Evolutionary conservation across 1,284 basidiomycete species (phyloP).

Genomic region (Ceratobasidium sp.): DNA sequence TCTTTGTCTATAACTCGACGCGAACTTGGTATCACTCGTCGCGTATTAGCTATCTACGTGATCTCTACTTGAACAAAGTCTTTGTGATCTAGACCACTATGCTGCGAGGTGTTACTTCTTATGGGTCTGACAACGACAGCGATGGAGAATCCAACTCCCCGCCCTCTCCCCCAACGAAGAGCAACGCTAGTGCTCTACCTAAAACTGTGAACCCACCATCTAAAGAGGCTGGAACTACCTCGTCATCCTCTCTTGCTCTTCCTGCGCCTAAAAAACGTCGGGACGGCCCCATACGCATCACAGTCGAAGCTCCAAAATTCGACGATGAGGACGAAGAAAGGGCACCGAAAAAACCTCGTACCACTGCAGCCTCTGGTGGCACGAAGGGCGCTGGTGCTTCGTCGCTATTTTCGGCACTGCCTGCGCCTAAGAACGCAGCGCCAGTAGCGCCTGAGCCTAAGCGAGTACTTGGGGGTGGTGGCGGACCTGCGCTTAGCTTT

Average conservation of each 20-base stretch:
- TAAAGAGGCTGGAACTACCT: slow-evolving; percentile 50
- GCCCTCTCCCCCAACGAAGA: slow-evolving; percentile 56
- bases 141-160: slow-evolving; percentile 64
- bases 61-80: background rate
- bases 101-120: slow-evolving; percentile 76
- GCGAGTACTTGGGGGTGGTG: slow-evolving; percentile 74
- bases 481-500: slow-evolving; percentile 72
- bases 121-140: slow-evolving; percentile 76
- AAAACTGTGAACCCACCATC: slow-evolving; percentile 51
- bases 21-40: background rate
- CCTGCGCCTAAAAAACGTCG: slow-evolving; percentile 57
- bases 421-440: slow-evolving; percentile 74
- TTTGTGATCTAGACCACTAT: slow-evolving; percentile 57
- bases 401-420: slow-evolving; percentile 77
- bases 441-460: slow-evolving; percentile 60
- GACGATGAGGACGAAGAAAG: slow-evolving; percentile 65
- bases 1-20: background rate
- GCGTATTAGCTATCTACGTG: background rate
- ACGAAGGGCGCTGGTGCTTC: slow-evolving; percentile 69
- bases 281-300: slow-evolving; percentile 73
- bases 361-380: slow-evolving; percentile 56
- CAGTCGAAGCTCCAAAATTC: slow-evolving; percentile 74
- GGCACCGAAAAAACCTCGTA: slow-evolving; percentile 66
- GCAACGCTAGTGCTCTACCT: slow-evolving; percentile 49
- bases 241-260: slow-evolving; percentile 53